Percentiles rank a stretch among this genome's conserved stretches.
Evolutionary conservation across 768 basidiomycete genomes (phyloP).

Genomic region (Glaciozyma martinii): DNA sequence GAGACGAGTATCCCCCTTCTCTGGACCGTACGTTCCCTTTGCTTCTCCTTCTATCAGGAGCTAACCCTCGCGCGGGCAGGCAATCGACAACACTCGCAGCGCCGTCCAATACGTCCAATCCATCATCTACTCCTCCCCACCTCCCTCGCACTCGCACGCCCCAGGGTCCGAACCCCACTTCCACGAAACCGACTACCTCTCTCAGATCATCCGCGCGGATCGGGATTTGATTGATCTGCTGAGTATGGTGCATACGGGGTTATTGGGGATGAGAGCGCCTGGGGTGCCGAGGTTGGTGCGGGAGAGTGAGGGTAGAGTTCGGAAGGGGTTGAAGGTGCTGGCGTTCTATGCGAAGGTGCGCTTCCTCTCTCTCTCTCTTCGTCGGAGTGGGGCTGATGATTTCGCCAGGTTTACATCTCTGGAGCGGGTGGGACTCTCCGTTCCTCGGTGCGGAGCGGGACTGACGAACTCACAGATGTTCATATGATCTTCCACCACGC

Average conservation of each 20-base stretch:
- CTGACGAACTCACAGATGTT: background rate
- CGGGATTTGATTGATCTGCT: constrained; percentile 12
- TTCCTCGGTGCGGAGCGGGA: background rate
- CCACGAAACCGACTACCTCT: constrained; percentile 11
- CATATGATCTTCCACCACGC: constrained; percentile 14
- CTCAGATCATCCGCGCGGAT: constrained; percentile 7
- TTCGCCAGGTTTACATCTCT: background rate
- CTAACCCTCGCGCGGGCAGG: background rate
- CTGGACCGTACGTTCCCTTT: background rate
- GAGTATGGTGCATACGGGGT: background rate
- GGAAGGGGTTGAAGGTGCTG: constrained; percentile 2
- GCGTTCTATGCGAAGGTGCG: background rate
- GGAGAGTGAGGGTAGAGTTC: constrained; percentile 1
- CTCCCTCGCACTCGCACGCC: background rate
- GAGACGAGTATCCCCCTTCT: background rate
- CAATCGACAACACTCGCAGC: constrained; percentile 5
- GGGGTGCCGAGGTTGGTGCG: background rate
- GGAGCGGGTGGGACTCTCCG: background rate
- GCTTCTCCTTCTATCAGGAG: background rate
- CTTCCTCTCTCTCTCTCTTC: background rate
- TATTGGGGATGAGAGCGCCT: background rate
- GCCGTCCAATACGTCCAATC: constrained; percentile 6
- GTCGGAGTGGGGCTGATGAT: background rate
- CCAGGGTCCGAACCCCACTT: background rate
- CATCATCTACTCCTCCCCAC: background rate